These are phyloP conservation scores for Pythium myriotylum DNA, from an alignment of 352 stramenopile genomes.

Conservation along the genomic window DNA sequence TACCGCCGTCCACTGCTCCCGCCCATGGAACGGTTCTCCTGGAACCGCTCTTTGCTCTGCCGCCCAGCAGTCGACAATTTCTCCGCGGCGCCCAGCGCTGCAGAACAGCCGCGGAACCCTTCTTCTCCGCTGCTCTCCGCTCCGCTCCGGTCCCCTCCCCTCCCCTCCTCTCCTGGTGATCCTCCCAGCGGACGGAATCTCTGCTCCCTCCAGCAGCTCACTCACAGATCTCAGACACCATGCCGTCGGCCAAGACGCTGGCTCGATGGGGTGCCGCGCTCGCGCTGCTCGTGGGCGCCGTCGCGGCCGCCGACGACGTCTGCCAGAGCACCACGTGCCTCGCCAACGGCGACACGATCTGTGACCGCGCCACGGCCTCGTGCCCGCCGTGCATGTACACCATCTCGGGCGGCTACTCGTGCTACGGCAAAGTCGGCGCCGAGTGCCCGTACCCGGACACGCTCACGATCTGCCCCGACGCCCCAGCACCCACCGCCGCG, in stretches of 20 bases:
- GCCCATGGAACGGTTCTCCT: slow-evolving; percentile 10
- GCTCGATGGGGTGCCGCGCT: slow-evolving; percentile 4
- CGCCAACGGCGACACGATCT: slow-evolving; percentile 56
- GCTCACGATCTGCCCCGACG: slow-evolving; percentile 32
- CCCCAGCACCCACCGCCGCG: slow-evolving; percentile 3
- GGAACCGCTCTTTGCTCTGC: background rate
- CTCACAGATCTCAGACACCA: slow-evolving; percentile 11
- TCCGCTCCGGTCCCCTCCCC: no score
- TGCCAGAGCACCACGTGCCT: slow-evolving; percentile 57
- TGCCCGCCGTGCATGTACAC: slow-evolving; percentile 75
- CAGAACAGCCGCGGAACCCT: slow-evolving; percentile 6
- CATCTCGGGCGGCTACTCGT: slow-evolving; percentile 65
- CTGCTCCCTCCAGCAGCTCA: background rate
- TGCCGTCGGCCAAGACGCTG: slow-evolving; percentile 15
- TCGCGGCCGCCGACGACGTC: slow-evolving; percentile 20
- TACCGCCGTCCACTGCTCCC: slow-evolving; percentile 1
- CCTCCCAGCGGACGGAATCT: slow-evolving; percentile 6
- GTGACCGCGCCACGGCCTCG: slow-evolving; percentile 36
- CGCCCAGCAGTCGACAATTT: slow-evolving; percentile 25
- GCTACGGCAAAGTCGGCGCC: slow-evolving; percentile 55
- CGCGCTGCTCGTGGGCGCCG: slow-evolving; percentile 5
- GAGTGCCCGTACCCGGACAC: slow-evolving; percentile 44
- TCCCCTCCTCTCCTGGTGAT: background rate
- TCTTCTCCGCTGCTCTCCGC: slow-evolving; percentile 4
- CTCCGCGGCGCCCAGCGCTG: slow-evolving; percentile 11